Base-by-base conservation (phyloP, 805 yeast genomes). In the Candida tallmaniae region DNA sequence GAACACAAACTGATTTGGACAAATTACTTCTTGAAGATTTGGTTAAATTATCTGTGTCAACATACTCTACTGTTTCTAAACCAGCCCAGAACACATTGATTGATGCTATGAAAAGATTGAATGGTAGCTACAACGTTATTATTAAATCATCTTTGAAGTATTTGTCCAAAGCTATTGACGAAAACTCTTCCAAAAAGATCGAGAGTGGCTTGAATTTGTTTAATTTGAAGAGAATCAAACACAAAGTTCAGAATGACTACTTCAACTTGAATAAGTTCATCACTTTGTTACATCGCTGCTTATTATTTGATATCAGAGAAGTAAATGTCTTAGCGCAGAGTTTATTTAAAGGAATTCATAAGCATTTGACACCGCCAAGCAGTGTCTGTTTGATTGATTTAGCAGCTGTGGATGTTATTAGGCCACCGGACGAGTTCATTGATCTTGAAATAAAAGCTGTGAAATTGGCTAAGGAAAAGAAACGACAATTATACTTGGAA, bases 1-100 rank as follows among this genome's bases (percentile, higher is more conserved):
- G 96, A 41, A 62, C 78, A 5, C 84, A 85, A 47, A 74, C 86
- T 0, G 73, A 69, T 6, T 51, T 81, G 7, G 96, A 88, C 42
- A 73, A 67, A 35, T 35, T 64, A 2, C 57, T 93, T 24, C 54
- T 93, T 25, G 68, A 65, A 31, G 94, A 87, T 52, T 63, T 89
- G 6, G 76, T 83, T 10, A 54, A 61, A 9, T 53, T 83, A 15
- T 68, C 89, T 0, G 70, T 83, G 6, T 84, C 96, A 0, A 66
- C 80, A 0, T 90, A 85, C 50, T 62, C 80, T 0, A 78, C 78
- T 3, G 74, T 84, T n/a, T 72, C 87, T 1, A 63, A 69, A 7
- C 73, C 80, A 14, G 94, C 96, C 0, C 86, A 83, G 35, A 56
- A 72, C 0, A 73, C 83, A 2, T 58, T 93, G 36, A 70, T 76